phyloP scores from a whole-genome alignment of 768 basidiomycete genomes.

The Termitomyces eurrhizus region DNA sequence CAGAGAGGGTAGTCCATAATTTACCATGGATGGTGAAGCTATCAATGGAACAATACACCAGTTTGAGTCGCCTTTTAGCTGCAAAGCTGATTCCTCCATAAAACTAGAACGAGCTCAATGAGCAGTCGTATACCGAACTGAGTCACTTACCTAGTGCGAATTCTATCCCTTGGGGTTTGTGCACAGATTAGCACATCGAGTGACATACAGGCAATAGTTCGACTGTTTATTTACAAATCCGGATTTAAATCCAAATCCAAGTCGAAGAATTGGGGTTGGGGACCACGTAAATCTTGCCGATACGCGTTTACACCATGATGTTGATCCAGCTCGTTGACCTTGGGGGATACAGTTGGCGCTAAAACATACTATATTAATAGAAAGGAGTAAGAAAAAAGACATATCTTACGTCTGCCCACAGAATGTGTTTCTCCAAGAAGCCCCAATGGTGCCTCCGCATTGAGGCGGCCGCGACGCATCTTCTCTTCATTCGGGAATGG shows the following conservation, averaged over 20 bases:
- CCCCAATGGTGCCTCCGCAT: conserved; percentile 76
- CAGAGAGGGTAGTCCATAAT: conserved; percentile 4
- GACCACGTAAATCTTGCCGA: conserved; percentile 61
- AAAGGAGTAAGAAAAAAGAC: conserved; percentile 1
- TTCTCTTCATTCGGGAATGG: conserved; percentile 92
- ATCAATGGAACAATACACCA: conserved; percentile 30
- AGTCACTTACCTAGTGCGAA: neutral
- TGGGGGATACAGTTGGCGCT: conserved; percentile 67
- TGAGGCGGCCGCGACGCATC: conserved; percentile 79
- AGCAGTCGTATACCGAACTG: neutral
- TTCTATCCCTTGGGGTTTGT: neutral
- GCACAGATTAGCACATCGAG: neutral
- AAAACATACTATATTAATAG: conserved; percentile 12
- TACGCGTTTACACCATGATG: conserved; percentile 66
- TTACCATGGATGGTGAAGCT: conserved; percentile 12
- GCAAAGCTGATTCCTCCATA: neutral
- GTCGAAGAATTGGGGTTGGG: conserved; percentile 65
- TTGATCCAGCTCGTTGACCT: conserved; percentile 39
- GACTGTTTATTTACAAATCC: conserved; percentile 43
- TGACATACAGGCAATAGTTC: neutral
- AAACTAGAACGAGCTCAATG: neutral
- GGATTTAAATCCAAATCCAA: conserved; percentile 84
- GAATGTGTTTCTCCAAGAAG: conserved; percentile 77
- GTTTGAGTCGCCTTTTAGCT: conserved; percentile 15
- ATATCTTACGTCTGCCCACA: conserved; percentile 64